Evolutionary conservation across 192 early-diverging fungal genomes (phyloP), one percentile per base, ranked within the genome.

Genomic region (Coemansia sp.): DNA sequence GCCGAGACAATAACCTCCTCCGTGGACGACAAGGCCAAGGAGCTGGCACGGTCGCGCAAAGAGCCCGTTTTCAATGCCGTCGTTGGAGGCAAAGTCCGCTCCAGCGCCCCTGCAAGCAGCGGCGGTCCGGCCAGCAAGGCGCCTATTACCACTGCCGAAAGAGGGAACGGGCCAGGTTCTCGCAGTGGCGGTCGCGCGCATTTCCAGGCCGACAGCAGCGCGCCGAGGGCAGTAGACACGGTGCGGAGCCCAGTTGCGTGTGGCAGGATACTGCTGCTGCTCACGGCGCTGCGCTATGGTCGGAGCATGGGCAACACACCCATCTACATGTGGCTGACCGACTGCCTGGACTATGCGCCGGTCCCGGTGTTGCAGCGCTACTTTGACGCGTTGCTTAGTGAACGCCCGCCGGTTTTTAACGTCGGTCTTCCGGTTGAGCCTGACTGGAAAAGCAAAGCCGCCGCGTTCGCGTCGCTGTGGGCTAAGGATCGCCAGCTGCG

Each of bases 241-340:
- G 77, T 74, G 35, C 65, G 42, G 5, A 38, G 56, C 12, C 77
- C 77, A 6, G 57, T 53, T 0, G 70, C 79, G 12, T 75, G 73
- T 43, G 59, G 64, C 32, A 63, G 79, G 10, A 69, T 82, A 5
- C 49, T 76, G 35, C 67, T 67, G 31, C 47, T 82, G 24, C 59
- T 82, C 15, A 74, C 70, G 5, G 74, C 66, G 6, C 64, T 82
- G 59, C 42, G 74, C 19, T 82, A 82, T 39, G 70, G 74, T 2
- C 68, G 66, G 35, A 76, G 70, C 49, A 43, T 73, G 56, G 68
- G 62, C 39, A 71, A 73, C 20, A 76, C 79, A 40, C 79, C 79
- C 7, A 76, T 82, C 31, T 57, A 82, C 47, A 73, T 68, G 67
- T 82, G 79, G 79, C 60, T 82, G 41, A 73, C 74, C 0, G 79